phyloP scores from a whole-genome alignment of 768 basidiomycete genomes.

The Coprinopsis cinerea region DNA sequence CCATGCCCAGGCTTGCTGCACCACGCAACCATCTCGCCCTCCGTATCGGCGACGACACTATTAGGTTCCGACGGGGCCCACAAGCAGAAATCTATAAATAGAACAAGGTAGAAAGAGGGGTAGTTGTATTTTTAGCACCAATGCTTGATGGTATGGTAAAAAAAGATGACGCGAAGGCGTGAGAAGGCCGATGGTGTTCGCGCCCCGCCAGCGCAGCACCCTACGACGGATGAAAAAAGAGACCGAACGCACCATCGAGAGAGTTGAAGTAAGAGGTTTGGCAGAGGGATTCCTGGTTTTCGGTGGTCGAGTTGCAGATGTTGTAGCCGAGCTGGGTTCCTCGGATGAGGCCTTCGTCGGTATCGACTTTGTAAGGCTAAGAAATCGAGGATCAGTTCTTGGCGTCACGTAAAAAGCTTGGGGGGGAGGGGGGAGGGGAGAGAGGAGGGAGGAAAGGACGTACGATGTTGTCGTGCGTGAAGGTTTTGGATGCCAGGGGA shows the following conservation, averaged over 20 bases:
- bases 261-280: slow-evolving; percentile 58
- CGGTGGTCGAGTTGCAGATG: slow-evolving; percentile 61
- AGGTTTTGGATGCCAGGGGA: slow-evolving; percentile 42
- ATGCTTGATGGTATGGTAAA: background rate
- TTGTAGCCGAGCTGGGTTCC: slow-evolving; percentile 60
- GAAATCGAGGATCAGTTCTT: slow-evolving; percentile 1
- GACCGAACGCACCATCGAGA: slow-evolving; percentile 32
- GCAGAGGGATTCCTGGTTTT: slow-evolving; percentile 49
- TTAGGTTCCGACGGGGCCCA: slow-evolving; percentile 55
- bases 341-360: slow-evolving; percentile 28
- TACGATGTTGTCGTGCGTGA: slow-evolving; percentile 36
- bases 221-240: no score
- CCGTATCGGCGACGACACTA: slow-evolving; percentile 58
- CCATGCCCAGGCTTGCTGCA: slow-evolving; percentile 69
- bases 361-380: slow-evolving; percentile 35
- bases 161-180: background rate
- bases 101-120: background rate
- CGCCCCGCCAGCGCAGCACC: no score
- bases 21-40: slow-evolving; percentile 72
- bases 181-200: no score
- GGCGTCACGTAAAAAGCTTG: background rate
- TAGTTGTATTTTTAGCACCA: background rate
- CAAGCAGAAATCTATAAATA: slow-evolving; percentile 52
- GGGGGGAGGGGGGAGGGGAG: background rate
- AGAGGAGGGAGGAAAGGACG: slow-evolving; percentile 12